These are phyloP conservation scores for Physcomitrellopsis africana DNA, from an alignment of 225 moss, liverwort and hornwort genomes.

Conservation along the genomic window DNA sequence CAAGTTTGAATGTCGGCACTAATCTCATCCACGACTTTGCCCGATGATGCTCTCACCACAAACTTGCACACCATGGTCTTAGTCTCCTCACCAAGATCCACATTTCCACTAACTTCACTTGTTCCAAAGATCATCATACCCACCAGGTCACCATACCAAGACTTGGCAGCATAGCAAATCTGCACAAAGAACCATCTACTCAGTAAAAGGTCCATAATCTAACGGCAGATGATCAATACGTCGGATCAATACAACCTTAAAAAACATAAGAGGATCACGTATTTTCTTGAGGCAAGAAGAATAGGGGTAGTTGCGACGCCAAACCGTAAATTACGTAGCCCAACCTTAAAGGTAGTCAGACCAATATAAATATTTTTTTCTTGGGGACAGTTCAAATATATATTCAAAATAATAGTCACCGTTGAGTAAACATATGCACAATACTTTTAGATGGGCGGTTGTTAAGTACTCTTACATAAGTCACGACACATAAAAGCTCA, in stretches of 20 bases:
- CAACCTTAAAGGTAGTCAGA: constrained; percentile 13
- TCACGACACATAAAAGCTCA: constrained; percentile 1
- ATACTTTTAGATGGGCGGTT: background rate
- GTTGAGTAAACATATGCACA: background rate
- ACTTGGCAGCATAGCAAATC: constrained; percentile 79
- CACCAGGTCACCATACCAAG: constrained; percentile 77
- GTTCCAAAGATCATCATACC: constrained; percentile 83
- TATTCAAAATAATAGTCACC: background rate
- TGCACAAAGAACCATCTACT: constrained; percentile 52
- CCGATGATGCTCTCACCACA: constrained; percentile 70
- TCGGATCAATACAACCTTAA: background rate
- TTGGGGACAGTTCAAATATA: background rate
- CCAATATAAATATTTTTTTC: background rate
- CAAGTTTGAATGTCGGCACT: constrained; percentile 66
- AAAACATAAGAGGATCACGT: background rate
- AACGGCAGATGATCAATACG: constrained; percentile 29
- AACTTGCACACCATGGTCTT: constrained; percentile 82
- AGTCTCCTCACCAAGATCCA: constrained; percentile 72
- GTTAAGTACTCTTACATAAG: background rate
- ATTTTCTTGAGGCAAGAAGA: background rate
- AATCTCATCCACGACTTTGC: constrained; percentile 67
- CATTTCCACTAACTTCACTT: constrained; percentile 73
- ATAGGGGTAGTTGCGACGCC: constrained; percentile 1
- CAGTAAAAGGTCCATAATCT: constrained; percentile 60
- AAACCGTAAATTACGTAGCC: constrained; percentile 6